Evolutionary conservation across 768 basidiomycete genomes (phyloP).

Genomic region (Kockovaella imperatae): DNA sequence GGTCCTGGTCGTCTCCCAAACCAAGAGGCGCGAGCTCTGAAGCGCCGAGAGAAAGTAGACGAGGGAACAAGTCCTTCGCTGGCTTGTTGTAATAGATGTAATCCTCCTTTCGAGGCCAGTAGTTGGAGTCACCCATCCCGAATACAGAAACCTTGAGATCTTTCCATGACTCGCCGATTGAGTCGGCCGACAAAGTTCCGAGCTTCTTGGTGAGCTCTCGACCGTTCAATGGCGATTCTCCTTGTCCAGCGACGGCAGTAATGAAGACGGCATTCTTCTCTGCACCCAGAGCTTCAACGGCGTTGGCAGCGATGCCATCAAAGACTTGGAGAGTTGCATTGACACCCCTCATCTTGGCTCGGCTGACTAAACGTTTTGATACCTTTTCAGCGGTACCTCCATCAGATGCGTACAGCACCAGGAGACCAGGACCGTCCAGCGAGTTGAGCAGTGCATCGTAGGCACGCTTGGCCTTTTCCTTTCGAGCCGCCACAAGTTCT

Average conservation of each 20-base stretch:
- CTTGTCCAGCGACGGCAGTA: slow-evolving; percentile 91
- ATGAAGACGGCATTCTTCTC: slow-evolving; percentile 75
- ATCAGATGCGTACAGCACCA: slow-evolving; percentile 89
- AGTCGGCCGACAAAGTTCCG: slow-evolving; percentile 47
- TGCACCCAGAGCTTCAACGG: slow-evolving; percentile 61
- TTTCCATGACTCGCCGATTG: slow-evolving; percentile 53
- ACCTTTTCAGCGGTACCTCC: slow-evolving; percentile 94
- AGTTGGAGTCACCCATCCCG: slow-evolving; percentile 95
- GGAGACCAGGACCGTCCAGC: slow-evolving; percentile 79
- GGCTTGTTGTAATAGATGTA: slow-evolving; percentile 98
- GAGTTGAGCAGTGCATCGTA: slow-evolving; percentile 75
- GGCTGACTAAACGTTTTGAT: slow-evolving; percentile 73
- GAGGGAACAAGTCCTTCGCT: slow-evolving; percentile 76
- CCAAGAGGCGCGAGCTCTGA: slow-evolving; percentile 65
- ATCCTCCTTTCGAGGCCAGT: slow-evolving; percentile 96
- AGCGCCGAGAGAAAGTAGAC: slow-evolving; percentile 70
- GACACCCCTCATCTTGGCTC: slow-evolving; percentile 78
- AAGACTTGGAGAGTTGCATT: slow-evolving; percentile 65
- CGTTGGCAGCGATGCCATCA: slow-evolving; percentile 59
- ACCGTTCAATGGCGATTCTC: slow-evolving; percentile 95
- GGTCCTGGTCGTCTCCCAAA: slow-evolving; percentile 93
- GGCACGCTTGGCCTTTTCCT: slow-evolving; percentile 67
- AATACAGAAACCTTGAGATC: slow-evolving; percentile 77
- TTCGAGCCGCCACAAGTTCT: slow-evolving; percentile 73
- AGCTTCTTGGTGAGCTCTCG: slow-evolving; percentile 79